phyloP scores from a whole-genome alignment of 352 stramenopile species.

The Phytopythium boreale region DNA sequence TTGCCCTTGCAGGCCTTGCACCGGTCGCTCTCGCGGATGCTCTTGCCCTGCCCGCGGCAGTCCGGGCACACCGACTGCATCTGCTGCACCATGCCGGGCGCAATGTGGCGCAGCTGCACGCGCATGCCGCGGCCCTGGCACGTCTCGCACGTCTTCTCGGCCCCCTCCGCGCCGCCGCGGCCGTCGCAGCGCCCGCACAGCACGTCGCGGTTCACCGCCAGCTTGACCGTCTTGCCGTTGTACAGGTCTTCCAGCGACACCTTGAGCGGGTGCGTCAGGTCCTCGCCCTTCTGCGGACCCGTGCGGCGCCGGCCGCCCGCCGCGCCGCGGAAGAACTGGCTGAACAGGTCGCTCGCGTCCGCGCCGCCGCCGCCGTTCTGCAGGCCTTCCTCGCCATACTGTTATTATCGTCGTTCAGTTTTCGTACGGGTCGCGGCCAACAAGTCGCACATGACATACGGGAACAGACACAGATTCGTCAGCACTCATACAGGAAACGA shows the following conservation, averaged over 20 bases:
- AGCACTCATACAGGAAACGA: background rate
- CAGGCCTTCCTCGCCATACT: constrained; percentile 98
- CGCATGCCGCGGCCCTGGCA: constrained; percentile 95
- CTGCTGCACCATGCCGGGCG: constrained; percentile 98
- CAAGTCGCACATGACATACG: too few relatives aligned
- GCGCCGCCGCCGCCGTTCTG: constrained; percentile 81
- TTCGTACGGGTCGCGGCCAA: too few relatives aligned
- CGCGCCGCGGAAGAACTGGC: constrained; percentile 95
- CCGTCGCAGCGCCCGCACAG: constrained; percentile 87
- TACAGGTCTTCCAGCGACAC: constrained; percentile 99
- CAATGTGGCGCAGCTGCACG: constrained; percentile 96
- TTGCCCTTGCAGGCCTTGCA: constrained; percentile 93
- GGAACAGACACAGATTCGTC: constrained; percentile 1
- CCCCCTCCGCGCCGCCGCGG: constrained; percentile 90
- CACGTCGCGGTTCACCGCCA: constrained; percentile 96
- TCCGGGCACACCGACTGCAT: constrained; percentile 93
- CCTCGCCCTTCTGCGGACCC: constrained; percentile 94
- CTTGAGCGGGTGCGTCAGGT: constrained; percentile 94
- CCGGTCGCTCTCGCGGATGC: constrained; percentile 92
- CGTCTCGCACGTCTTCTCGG: constrained; percentile 90
- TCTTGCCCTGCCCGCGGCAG: constrained; percentile 94
- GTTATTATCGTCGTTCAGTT: constrained; percentile 6
- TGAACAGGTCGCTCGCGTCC: constrained; percentile 93
- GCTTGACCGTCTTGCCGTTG: constrained; percentile 98
- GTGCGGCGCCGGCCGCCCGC: constrained; percentile 48